phyloP scores from a whole-genome alignment of 129 eudicot genomes.

The Chrysanthemum seticuspe region DNA sequence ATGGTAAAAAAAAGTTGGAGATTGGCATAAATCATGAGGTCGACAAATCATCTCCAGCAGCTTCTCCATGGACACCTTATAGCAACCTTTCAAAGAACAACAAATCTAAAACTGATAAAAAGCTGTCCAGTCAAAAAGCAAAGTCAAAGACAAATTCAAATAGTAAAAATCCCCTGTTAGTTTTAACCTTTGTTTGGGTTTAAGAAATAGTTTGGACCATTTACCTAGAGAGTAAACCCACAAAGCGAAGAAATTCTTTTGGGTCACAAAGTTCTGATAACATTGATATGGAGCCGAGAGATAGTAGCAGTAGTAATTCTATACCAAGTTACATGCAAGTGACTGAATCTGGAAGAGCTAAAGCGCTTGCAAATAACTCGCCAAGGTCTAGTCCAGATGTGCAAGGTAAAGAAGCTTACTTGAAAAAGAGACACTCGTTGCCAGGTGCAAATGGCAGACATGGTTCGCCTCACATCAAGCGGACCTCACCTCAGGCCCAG shows the following conservation, averaged over 20 bases:
- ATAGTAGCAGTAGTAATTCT: conserved; percentile 61
- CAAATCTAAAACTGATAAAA: conserved; percentile 44
- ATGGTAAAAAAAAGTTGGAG: too few relatives aligned
- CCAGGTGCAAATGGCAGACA: conserved; percentile 68
- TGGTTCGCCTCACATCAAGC: conserved; percentile 66
- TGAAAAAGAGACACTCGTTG: conserved; percentile 74
- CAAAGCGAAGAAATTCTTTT: conserved; percentile 67
- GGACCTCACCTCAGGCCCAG: conserved; percentile 58
- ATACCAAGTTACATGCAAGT: conserved; percentile 94
- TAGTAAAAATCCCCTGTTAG: conserved; percentile 53
- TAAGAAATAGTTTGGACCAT: conserved; percentile 34
- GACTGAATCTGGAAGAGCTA: conserved; percentile 84
- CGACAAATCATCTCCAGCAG: too few relatives aligned
- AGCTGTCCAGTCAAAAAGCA: conserved; percentile 38
- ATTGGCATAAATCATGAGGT: too few relatives aligned
- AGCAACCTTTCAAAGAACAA: conserved; percentile 58
- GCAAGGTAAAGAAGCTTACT: conserved; percentile 53
- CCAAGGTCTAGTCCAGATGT: conserved; percentile 91
- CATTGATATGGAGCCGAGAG: conserved; percentile 73
- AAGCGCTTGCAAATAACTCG: conserved; percentile 63
- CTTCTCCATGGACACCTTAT: conserved; percentile 59
- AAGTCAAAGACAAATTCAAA: conserved; percentile 46
- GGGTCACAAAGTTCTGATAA: conserved; percentile 65
- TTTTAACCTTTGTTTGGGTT: too few relatives aligned
- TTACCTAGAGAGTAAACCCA: conserved; percentile 52